These are phyloP conservation scores for Coniferiporia sulphurascens DNA, from an alignment of 1,284 basidiomycete species.

Conservation along the genomic window DNA sequence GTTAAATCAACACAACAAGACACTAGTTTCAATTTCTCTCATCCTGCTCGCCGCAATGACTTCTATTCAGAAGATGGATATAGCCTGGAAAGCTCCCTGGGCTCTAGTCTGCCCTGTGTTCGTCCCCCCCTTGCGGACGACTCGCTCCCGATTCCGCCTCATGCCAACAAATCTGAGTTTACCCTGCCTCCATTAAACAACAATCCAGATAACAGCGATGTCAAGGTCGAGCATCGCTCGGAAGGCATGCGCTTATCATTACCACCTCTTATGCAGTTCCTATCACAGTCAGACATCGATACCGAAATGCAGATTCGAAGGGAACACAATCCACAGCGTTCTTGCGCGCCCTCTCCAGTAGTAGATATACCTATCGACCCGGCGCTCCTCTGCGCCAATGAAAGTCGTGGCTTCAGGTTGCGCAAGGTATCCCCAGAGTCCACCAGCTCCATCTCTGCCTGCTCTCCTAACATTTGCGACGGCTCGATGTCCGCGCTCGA, in stretches of 20 bases:
- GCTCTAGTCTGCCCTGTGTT: background rate
- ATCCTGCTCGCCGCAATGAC: background rate
- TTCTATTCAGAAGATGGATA: background rate
- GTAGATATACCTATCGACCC: constrained; percentile 13
- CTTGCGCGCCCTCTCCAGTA: background rate
- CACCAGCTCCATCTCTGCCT: background rate
- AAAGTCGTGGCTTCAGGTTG: no score
- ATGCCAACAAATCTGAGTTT: background rate
- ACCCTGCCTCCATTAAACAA: constrained; percentile 5
- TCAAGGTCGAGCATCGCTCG: background rate
- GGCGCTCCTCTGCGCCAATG: background rate
- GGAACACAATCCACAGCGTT: background rate
- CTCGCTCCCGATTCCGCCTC: background rate
- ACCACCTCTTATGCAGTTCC: constrained; percentile 14
- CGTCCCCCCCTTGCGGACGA: background rate
- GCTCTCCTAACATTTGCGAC: background rate
- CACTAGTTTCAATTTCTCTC: background rate
- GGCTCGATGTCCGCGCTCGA: background rate
- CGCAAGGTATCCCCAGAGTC: background rate
- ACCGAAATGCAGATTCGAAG: background rate
- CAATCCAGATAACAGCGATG: background rate
- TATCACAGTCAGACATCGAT: background rate
- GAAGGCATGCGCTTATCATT: background rate
- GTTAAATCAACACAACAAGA: background rate
- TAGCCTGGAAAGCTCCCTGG: background rate